Percentiles rank a stretch among this genome's conserved stretches.
Conservation (phyloP, 768 basidiomycete species). For the Mycena haematopus region DNA sequence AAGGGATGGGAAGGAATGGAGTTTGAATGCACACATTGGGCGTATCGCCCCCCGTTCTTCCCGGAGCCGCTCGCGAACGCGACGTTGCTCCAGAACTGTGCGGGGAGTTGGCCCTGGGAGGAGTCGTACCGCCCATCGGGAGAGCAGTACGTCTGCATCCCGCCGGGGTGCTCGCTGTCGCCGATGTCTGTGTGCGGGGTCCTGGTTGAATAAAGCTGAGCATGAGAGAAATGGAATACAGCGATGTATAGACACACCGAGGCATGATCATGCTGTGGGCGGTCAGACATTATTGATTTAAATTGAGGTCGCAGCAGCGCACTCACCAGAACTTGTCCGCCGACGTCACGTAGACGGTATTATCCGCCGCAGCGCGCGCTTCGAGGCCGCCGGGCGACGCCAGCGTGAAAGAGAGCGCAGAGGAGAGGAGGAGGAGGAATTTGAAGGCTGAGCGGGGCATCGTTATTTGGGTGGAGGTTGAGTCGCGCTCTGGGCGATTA, state of each 20-base stretch:
- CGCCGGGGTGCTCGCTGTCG: constrained; percentile 61
- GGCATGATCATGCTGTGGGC: constrained; percentile 54
- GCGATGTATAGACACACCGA: constrained; percentile 35
- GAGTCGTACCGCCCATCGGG: constrained; percentile 46
- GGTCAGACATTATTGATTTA: background rate
- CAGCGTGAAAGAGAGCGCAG: constrained; percentile 2
- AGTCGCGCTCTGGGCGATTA: too few relatives aligned
- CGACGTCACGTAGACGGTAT: constrained; percentile 57
- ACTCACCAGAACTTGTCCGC: constrained; percentile 52
- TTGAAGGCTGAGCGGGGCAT: constrained; percentile 6
- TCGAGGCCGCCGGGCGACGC: constrained; percentile 17
- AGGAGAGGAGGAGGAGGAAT: constrained; percentile 8
- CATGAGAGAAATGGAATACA: background rate
- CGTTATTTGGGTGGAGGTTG: background rate
- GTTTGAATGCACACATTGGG: too few relatives aligned
- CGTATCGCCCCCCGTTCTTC: constrained; percentile 40
- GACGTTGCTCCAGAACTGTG: constrained; percentile 58
- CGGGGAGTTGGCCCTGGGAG: constrained; percentile 40
- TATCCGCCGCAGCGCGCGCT: constrained; percentile 42
- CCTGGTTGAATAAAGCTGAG: constrained; percentile 35
- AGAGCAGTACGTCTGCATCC: constrained; percentile 63
- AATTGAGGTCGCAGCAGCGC: background rate
- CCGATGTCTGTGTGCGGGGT: constrained; percentile 59
- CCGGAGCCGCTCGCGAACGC: constrained; percentile 51
- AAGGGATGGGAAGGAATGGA: too few relatives aligned